phyloP scores from a whole-genome alignment of 768 basidiomycete genomes.

The Phylloporus sp. region DNA sequence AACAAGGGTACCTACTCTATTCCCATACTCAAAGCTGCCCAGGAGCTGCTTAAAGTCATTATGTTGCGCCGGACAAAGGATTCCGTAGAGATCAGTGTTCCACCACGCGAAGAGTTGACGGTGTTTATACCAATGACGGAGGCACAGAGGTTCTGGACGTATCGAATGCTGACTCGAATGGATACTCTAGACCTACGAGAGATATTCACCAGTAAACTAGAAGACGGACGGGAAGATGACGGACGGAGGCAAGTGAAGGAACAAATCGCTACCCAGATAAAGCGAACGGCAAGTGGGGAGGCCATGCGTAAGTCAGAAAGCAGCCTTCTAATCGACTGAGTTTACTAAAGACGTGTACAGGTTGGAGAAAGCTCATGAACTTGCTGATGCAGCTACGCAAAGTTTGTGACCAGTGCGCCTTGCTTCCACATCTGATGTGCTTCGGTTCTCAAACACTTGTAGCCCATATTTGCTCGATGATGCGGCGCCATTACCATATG shows the following conservation, averaged over 20 bases:
- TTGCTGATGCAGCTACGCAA: constrained; percentile 67
- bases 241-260: constrained; percentile 39
- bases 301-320: constrained; percentile 24
- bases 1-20: constrained; percentile 46
- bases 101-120: constrained; percentile 53
- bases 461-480: constrained; percentile 52
- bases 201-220: constrained; percentile 38
- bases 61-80: constrained; percentile 63
- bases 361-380: constrained; percentile 57
- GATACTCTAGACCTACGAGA: constrained; percentile 44
- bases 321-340: not conserved
- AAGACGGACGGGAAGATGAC: constrained; percentile 28
- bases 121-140: constrained; percentile 56
- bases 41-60: constrained; percentile 43
- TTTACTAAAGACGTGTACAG: constrained; percentile 25
- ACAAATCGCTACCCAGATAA: constrained; percentile 37
- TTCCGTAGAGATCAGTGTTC: constrained; percentile 44
- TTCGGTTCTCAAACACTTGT: constrained; percentile 4
- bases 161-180: constrained; percentile 48
- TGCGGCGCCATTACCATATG: constrained; percentile 45
- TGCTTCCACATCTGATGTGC: not conserved
- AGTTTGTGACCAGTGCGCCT: constrained; percentile 61
- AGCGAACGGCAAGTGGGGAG: constrained; percentile 27
- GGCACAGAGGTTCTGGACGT: constrained; percentile 59
- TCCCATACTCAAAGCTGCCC: constrained; percentile 43